Evolutionary conservation across 768 basidiomycete species (phyloP).

Genomic region (Phylloporus sp.): DNA sequence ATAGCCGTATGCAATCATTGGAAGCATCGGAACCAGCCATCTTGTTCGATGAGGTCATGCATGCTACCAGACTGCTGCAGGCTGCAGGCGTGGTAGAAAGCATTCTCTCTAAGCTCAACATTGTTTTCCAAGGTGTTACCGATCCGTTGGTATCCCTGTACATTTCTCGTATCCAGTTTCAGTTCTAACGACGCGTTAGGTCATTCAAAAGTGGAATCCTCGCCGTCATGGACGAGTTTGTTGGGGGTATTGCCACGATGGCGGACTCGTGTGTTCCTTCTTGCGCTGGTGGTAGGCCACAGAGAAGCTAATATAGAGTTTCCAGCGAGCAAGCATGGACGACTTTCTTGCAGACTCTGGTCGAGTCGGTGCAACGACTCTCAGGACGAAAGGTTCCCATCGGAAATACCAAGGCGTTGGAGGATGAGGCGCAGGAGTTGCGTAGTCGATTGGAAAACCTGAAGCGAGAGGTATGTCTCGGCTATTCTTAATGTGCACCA

Average conservation of each 20-base stretch:
- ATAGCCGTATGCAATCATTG: conserved; percentile 16
- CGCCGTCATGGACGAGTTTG: conserved; percentile 57
- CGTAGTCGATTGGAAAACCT: conserved; percentile 58
- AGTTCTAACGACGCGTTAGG: conserved; percentile 33
- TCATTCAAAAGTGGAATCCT: conserved; percentile 57
- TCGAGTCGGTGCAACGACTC: conserved; percentile 57
- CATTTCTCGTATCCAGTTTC: not conserved
- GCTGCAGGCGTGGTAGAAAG: conserved; percentile 41
- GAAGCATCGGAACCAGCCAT: conserved; percentile 46
- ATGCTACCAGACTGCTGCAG: conserved; percentile 45
- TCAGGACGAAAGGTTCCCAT: conserved; percentile 62
- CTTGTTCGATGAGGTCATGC: conserved; percentile 56
- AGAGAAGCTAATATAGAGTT: conserved; percentile 15
- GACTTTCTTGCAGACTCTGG: conserved; percentile 54
- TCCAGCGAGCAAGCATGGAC: conserved; percentile 63
- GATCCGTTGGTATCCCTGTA: conserved; percentile 46
- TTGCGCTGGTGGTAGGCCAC: not conserved
- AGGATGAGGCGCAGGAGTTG: conserved; percentile 59
- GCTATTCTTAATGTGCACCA: not conserved
- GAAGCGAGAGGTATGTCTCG: conserved; percentile 53
- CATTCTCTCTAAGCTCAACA: conserved; percentile 51
- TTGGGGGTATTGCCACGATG: conserved; percentile 53
- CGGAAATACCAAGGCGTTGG: conserved; percentile 38
- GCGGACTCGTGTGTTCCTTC: conserved; percentile 54
- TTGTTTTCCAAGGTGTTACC: conserved; percentile 53